Evolutionary conservation across 352 stramenopile genomes (phyloP), one percentile per base, ranked within the genome.

Genomic region (Pseudoperonospora humuli): DNA sequence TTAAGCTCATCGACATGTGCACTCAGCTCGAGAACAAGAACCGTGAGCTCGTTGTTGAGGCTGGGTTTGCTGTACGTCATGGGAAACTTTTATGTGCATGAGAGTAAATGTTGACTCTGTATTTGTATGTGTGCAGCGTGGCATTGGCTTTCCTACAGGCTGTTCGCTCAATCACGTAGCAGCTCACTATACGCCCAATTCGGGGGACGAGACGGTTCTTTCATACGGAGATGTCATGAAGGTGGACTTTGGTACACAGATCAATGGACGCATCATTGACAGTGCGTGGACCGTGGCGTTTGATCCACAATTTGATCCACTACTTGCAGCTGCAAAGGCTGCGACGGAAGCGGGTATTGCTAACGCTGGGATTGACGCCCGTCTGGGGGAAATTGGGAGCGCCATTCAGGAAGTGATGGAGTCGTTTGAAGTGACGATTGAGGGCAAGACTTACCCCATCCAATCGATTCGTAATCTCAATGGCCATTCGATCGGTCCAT

Each of bases 391-490:
- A n/a, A 53, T 59, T 18, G 50, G 50, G n/a, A 37, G 24, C 3
- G 43, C 19, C 5, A 59, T 59, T 36, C 50, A 59, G 25, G 50
- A 59, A 37, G 50, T 59, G 5, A 59, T 59, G 50, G 50, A 59
- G 42, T 59, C 50, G 19, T 59, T 39, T 40, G 13, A 98, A 59
- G 80, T 99, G 0, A 96, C 96, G 44, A 85, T 99, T 31, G 77
- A 98, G 48, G 95, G 95, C 28, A 97, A 91, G 48, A 91, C 72
- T 24, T 97, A 97, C 69, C 96, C 70, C 0, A 77, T 99, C 34
- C 97, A 98, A 59, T 83, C 53, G 20, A 96, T 97, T 54, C 91
- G 95, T 38, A 99, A 99, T 66, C 76, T 99, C 8, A 98, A 98
- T 56, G 96, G 96, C 25, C 96, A 99, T 69, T 97, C 79, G n/a